A percentile compares a stretch with the other conserved stretches of the same genome.
Conservation (phyloP, 192 early-diverging fungal genomes). For the Kappamyces sp. region DNA sequence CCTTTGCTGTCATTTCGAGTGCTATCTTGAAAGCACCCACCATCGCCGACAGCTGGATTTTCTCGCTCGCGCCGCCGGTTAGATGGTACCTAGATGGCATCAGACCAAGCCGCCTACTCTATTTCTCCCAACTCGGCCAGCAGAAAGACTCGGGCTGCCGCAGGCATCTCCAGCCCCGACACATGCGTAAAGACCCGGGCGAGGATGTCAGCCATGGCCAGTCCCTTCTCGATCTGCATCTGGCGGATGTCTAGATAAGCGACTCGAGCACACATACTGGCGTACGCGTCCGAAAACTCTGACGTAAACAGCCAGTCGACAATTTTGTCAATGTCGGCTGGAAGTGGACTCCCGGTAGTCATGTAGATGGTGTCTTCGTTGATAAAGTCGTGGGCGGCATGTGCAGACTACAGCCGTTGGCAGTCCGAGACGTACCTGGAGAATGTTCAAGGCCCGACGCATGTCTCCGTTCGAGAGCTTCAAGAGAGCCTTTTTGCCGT, state of each 20-base stretch:
- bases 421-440: constrained; percentile 61
- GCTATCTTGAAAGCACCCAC: constrained; percentile 82
- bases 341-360: constrained; percentile 87
- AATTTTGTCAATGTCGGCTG: constrained; percentile 72
- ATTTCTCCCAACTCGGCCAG: constrained; percentile 81
- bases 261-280: constrained; percentile 18
- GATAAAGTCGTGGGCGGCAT: constrained; percentile 73
- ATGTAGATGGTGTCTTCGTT: constrained; percentile 80
- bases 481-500: constrained; percentile 75
- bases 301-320: constrained; percentile 73
- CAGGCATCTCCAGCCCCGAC: constrained; percentile 66
- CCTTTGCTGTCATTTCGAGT: constrained; percentile 50
- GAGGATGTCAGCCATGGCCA: constrained; percentile 88
- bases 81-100: constrained; percentile 64
- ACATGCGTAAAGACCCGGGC: constrained; percentile 67
- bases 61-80: constrained; percentile 75
- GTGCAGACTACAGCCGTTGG: constrained; percentile 53
- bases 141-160: constrained; percentile 58
- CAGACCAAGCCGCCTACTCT: constrained; percentile 55
- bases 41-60: constrained; percentile 79
- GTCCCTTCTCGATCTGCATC: constrained; percentile 76
- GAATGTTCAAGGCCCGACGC: constrained; percentile 90
- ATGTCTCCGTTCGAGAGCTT: constrained; percentile 91
- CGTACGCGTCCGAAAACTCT: constrained; percentile 70
- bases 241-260: constrained; percentile 55